Base-by-base conservation (phyloP, 2,329 filamentous ascomycete species). In the Ceratocystis papillata region DNA sequence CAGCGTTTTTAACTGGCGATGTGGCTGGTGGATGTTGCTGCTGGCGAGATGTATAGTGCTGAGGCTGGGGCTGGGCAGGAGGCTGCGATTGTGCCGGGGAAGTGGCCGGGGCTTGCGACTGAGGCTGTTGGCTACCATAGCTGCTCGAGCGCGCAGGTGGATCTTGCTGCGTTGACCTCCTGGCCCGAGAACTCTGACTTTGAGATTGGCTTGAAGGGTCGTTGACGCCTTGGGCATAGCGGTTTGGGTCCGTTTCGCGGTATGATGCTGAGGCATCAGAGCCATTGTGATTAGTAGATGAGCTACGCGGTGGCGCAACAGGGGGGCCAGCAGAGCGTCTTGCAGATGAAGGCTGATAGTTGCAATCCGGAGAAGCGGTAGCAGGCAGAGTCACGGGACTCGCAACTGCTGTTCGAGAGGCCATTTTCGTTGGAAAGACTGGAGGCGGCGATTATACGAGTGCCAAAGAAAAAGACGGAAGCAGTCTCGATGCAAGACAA, bases 261-360 rank as follows among this genome's bases (percentile, higher is more conserved):
- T 46, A 46, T n/a, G 60, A 61, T 33, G 60, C 33, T 20, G 57
- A 65, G n/a, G 65, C 46, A 28, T 69, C 69, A 48, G 62, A 68
- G 44, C 70, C 71, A 45, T 72, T 72, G 46, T 77, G 76, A 69
- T 77, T 75, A 69, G 85, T 87, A 55, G 90, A 94, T 15, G 91
- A 95, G 6, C 89, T 92, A 72, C 91, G 84, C 45, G 89, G 89
- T 61, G 89, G 91, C 65, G 88, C 86, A 71, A 89, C 81, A 28
- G 89, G 87, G 64, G 88, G 84, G 77, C 81, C 84, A 75, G 79
- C 83, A 76, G 77, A 82, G 77, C 79, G 78, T 72, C 80, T 79
- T 71, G 81, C 80, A 69, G 79, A 62, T 44, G 64, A 62, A 77
- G 77, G 74, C 48, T 78, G 74, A 57, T 80, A 76, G 60, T 81